These are phyloP conservation scores for Arabis alpina DNA, from an alignment of 345 rosid species.

Conservation along the genomic window DNA sequence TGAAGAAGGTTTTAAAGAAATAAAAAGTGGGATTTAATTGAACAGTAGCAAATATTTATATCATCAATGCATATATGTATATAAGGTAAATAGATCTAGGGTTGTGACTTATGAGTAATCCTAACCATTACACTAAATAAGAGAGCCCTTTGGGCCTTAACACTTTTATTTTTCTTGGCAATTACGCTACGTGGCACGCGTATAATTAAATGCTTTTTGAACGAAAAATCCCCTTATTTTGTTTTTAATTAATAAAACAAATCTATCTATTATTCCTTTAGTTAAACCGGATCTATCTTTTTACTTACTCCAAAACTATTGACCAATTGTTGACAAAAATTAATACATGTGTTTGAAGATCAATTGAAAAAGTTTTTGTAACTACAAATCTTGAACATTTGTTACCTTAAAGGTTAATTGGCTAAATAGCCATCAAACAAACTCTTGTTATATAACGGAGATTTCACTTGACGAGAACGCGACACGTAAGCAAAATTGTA, in stretches of 20 bases:
- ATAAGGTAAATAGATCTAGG: conserved; percentile 12
- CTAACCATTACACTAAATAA: not conserved
- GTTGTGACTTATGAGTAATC: not conserved
- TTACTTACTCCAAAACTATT: not conserved
- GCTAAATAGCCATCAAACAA: too few species aligned
- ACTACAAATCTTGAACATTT: too few species aligned
- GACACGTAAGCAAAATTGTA: too few species aligned
- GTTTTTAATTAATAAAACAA: not conserved
- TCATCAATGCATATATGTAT: not conserved
- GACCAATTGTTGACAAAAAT: not conserved
- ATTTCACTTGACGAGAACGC: too few species aligned
- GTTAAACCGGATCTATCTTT: not conserved
- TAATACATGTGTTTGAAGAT: too few species aligned
- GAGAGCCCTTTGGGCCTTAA: not conserved
- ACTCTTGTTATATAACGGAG: too few species aligned
- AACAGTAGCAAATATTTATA: conserved; percentile 14
- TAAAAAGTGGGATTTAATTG: not conserved
- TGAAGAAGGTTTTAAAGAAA: not conserved
- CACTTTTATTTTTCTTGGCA: conserved; percentile 9
- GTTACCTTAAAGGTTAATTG: too few species aligned
- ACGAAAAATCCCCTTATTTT: not conserved
- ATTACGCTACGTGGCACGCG: conserved; percentile 40
- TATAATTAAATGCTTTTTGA: not conserved
- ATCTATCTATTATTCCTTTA: not conserved
- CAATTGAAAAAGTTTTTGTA: too few species aligned